phyloP scores from a whole-genome alignment of 495 filamentous ascomycete species.

The Lepidopterella palustris region DNA sequence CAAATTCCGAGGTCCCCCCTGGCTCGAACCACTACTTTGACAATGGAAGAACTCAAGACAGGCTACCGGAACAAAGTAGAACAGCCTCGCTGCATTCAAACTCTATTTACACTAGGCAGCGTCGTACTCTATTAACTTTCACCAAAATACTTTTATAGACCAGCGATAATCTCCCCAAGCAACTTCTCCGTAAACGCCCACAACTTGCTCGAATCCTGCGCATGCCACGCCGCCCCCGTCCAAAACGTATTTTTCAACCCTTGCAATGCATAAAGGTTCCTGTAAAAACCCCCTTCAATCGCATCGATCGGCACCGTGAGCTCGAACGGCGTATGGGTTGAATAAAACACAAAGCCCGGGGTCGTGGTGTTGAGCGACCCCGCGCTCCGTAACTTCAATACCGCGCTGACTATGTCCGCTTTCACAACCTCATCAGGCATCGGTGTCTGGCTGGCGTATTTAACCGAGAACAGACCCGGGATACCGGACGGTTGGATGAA shows the following conservation, averaged over 20 bases:
- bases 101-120: too few species aligned
- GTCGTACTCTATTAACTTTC: too few species aligned
- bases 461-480: conserved; percentile 6
- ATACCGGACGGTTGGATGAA: conserved; percentile 5
- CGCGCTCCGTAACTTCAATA: background rate
- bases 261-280: conserved; percentile 44
- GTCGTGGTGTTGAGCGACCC: conserved; percentile 3
- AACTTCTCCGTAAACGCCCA: too few species aligned
- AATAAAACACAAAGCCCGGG: conserved; percentile 19
- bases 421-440: conserved; percentile 18
- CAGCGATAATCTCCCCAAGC: too few species aligned
- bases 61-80: too few species aligned
- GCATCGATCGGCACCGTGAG: conserved; percentile 30
- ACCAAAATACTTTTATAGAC: too few species aligned
- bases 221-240: conserved; percentile 42
- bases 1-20: too few species aligned
- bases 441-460: conserved; percentile 15
- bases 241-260: conserved; percentile 46
- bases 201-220: conserved; percentile 23
- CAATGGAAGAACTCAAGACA: too few species aligned
- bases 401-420: conserved; percentile 13
- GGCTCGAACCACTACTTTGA: too few species aligned
- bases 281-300: conserved; percentile 45
- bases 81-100: too few species aligned
- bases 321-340: conserved; percentile 20